phyloP scores from a whole-genome alignment of 306 rosid genomes.

The Fagus sylvatica region DNA sequence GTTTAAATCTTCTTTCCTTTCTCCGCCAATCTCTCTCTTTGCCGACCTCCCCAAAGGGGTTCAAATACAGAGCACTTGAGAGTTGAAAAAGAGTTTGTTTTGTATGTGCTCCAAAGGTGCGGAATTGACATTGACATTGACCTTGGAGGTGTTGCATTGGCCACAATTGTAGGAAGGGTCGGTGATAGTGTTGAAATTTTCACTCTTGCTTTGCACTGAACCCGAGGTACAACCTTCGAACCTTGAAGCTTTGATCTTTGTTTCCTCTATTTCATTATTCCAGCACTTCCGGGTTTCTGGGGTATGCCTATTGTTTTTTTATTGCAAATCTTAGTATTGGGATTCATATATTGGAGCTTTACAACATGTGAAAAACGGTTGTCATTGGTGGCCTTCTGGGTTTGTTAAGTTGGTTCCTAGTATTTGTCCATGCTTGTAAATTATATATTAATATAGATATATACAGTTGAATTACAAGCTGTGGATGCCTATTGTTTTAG shows the following conservation, averaged over 20 bases:
- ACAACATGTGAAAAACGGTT: slow-evolving; percentile 42
- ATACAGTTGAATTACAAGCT: slow-evolving; percentile 31
- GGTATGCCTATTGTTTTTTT: slow-evolving; percentile 15
- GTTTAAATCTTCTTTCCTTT: slow-evolving; percentile 43
- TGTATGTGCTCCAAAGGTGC: slow-evolving; percentile 29
- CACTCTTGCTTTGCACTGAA: slow-evolving; percentile 39
- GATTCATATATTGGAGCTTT: slow-evolving; percentile 28
- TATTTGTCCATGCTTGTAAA: slow-evolving; percentile 36
- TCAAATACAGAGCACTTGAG: slow-evolving; percentile 55
- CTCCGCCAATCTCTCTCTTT: slow-evolving; percentile 61
- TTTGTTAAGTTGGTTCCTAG: slow-evolving; percentile 46
- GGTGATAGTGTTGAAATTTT: slow-evolving; percentile 56
- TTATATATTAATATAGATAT: neutral
- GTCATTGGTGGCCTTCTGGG: slow-evolving; percentile 42
- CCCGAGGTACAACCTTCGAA: slow-evolving; percentile 40
- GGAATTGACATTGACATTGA: slow-evolving; percentile 8
- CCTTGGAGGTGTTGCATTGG: slow-evolving; percentile 32
- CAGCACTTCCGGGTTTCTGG: slow-evolving; percentile 28
- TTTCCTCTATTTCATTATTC: slow-evolving; percentile 43
- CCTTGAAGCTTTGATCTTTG: slow-evolving; percentile 36
- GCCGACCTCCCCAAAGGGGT: slow-evolving; percentile 21
- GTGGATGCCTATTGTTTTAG: slow-evolving; percentile 22
- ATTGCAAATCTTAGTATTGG: slow-evolving; percentile 23
- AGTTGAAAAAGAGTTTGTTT: slow-evolving; percentile 20
- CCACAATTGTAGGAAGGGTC: slow-evolving; percentile 59